These are phyloP conservation scores for Cladophialophora chaetospira DNA, from an alignment of 2,329 filamentous ascomycete genomes.

Conservation along the genomic window DNA sequence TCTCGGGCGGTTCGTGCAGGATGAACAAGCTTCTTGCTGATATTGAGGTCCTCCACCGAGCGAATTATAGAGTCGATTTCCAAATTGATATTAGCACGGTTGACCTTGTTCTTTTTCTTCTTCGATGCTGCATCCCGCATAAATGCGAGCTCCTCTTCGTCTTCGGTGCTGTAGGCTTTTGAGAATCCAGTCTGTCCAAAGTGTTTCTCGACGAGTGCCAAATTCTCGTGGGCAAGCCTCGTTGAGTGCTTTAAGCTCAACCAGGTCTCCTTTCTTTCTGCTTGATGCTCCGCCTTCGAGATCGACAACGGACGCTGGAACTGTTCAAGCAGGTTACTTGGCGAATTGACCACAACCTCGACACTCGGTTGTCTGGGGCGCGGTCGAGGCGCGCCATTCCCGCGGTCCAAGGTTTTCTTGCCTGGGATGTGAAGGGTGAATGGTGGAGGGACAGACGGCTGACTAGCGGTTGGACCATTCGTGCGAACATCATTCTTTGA, in stretches of 20 bases:
- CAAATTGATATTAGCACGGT: conserved; percentile 1
- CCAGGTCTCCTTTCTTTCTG: conserved; percentile 16
- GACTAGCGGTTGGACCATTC: too few species aligned
- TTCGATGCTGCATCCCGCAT: conserved; percentile 17
- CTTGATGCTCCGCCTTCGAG: background rate
- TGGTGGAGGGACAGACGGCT: too few species aligned
- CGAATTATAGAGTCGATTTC: conserved; percentile 5
- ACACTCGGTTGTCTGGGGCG: conserved; percentile 6
- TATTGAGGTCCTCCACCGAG: background rate
- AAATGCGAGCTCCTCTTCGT: conserved; percentile 7
- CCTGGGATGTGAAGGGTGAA: background rate
- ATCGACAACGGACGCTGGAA: conserved; percentile 6
- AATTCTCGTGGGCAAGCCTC: conserved; percentile 9
- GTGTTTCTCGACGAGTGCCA: conserved; percentile 17
- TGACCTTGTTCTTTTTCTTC: conserved; percentile 26
- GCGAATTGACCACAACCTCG: conserved; percentile 3
- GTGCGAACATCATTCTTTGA: background rate
- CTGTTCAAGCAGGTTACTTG: conserved; percentile 4
- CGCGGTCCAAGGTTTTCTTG: background rate
- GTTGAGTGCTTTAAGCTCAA: conserved; percentile 21
- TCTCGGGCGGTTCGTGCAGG: conserved; percentile 20
- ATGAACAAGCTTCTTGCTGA: conserved; percentile 15
- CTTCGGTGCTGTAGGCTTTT: conserved; percentile 8
- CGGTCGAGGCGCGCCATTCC: background rate
- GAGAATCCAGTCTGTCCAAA: conserved; percentile 28